Base-by-base conservation (phyloP, 345 rosid species). In the Erodium maritimum region DNA sequence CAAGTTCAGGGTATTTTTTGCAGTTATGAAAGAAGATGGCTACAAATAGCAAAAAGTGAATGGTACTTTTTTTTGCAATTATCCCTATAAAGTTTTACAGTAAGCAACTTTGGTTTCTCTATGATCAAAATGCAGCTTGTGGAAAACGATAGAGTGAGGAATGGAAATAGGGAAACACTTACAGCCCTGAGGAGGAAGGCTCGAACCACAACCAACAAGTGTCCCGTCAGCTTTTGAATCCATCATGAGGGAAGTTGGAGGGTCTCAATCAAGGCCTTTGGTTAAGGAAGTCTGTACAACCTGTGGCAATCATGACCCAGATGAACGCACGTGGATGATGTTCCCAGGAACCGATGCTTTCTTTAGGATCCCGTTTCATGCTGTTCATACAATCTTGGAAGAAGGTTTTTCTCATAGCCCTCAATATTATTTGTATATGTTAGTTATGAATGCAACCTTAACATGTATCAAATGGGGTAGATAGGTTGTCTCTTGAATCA, bases 291-390 rank as follows among this genome's bases (percentile, higher is more conserved):
- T 88, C 29, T 90, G 96, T 61, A 57, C 80, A 29, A 82, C 89
- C 1, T 94, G 96, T 59, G 97, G 95, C 50, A 75, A 71, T 33
- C 90, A 90, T 58, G 81, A 85, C 62, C 55, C 86, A 0, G 73
- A 66, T 61, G 95, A 90, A 74, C 73, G 53, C 22, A 87, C 84
- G 0, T 90, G 96, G 97, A 85, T 87, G 90, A 72, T 82, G 81
- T 78, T 85, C 25, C 88, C 86, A 0, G 91, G 95, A 59, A 65
- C 86, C 56, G 97, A 90, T 69, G 67, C 80, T 53, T 90, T 94
- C 65, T 82, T 87, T 6, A 73, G 80, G 16, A 64, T 81, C 48
- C 88, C 95, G 19, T 85, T 87, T 75, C 90, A 89, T 67, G 97
- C 82, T 52, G 86, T 81, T 71, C 99, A 83, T 73, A 73, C 82